Base-by-base conservation (phyloP, 2,329 filamentous ascomycete species). In the Colletotrichum lindemuthianum region DNA sequence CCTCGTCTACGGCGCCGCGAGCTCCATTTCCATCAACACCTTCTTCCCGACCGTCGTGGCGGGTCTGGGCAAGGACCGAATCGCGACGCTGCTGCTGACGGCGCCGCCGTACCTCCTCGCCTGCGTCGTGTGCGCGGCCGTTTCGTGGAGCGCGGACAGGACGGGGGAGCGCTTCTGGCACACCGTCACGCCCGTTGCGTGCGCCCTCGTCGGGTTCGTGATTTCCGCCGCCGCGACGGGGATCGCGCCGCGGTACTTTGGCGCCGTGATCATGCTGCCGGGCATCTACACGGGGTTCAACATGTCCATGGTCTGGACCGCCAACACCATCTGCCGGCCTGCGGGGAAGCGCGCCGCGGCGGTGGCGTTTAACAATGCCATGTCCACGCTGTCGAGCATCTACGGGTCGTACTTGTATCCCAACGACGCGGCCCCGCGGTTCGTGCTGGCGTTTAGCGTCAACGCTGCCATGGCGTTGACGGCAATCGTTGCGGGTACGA, bases 51-150 rank as follows among this genome's bases (percentile, higher is more conserved):
- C 70, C 1, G 60, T 72, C 1, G 70, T 69, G 1, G 52, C 33
- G 1, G 52, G 53, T 2, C 53, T 67, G 9, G 63, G 63, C 11
- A 59, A 44, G 33, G 63, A 59, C 37, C 56, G 56, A 5, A 82
- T 75, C 2, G 76, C 81, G 36, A 82, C 80, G 1, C 73, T 82
- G 2, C 77, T 79, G 1, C 75, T 83, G 6, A 82, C 78, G 4
- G 75, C 75, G 37, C 80, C 81, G 1, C 80, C 80, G 1, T 82
- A 80, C 59, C 67, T 79, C 2, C 69, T 78, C 37, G 79, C 80
- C 0, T 78, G 77, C 13, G 72, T 72, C 13, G 73, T 75, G 7
- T 77, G 61, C 13, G 52, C 52, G 0, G 53, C 11, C 12, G 48
- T 60, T 1, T 54, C 69, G 8, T 68, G 64, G 64, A 53, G 51